Evolutionary conservation across 768 basidiomycete species (phyloP), one percentile per base, ranked within the genome.

Genomic region (Trichaptum fuscoviolaceum): DNA sequence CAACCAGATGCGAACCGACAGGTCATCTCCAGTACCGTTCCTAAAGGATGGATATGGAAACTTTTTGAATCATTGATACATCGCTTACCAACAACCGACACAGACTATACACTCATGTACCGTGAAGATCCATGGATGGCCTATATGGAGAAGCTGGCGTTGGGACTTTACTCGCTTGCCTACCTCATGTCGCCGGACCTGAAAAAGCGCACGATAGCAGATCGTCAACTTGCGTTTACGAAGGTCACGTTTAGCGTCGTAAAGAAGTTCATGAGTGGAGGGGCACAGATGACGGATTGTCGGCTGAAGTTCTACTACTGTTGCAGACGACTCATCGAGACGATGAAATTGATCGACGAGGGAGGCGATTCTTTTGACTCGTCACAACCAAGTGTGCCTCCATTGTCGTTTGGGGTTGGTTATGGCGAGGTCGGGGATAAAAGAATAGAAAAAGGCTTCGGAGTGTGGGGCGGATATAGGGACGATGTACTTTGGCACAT

Each of bases 141-240:
- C 57, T 91, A 93, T 75, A 77, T 92, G 68, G 92, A 96, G 80
- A 91, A 91, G 70, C 78, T 83, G 64, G 81, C 91, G 60, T 86
- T 95, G 82, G 84, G 85, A n/a, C 83, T 97, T 57, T 98, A 97
- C 78, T 89, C 89, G 42, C 79, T 98, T 69, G 86, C 89, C 25
- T 98, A 95, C 81, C 80, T 96, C 65, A 86, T 94, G 2, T 84
- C 94, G 1, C 87, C 89, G 3, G 81, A 84, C 27, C 73, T 96
- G 68, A 95, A 96, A 78, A 80, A 82, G 64, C 83, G 78, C 68
- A 82, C 95, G 70, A 91, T 92, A 70, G 75, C 77, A 10, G 85
- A 92, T 73, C 82, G 85, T 63, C 78, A 78, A 57, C 81, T 95
- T 30, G 89, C 89, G 35, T 88, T 92, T 75, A 82, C 86, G 63